Conservation (phyloP, 371 early-diverging fungal species). For the Umbelopsis sp. region DNA sequence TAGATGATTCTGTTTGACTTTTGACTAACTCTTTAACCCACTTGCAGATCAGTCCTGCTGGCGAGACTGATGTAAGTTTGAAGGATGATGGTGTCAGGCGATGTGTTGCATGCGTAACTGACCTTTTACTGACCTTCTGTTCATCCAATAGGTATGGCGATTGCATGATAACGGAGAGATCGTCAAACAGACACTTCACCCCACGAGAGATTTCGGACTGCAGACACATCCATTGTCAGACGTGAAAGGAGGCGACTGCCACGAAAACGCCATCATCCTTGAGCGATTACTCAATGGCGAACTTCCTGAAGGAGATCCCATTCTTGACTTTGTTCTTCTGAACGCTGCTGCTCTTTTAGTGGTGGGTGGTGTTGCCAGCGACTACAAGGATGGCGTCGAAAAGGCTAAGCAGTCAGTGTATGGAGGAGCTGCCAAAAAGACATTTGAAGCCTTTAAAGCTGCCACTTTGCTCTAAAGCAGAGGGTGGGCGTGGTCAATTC, state of each 20-base stretch:
- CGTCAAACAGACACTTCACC: constrained; percentile 67
- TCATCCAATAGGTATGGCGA: constrained; percentile 68
- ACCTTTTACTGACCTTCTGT: not conserved
- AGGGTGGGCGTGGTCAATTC: too few relatives aligned
- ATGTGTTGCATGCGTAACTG: not conserved
- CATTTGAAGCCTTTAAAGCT: constrained; percentile 66
- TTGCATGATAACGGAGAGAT: constrained; percentile 63
- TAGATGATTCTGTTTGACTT: constrained; percentile 11
- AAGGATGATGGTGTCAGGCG: not conserved
- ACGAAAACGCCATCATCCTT: constrained; percentile 76
- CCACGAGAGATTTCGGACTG: constrained; percentile 86
- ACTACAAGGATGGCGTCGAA: constrained; percentile 78
- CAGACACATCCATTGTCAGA: constrained; percentile 67
- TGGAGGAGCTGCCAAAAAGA: constrained; percentile 68
- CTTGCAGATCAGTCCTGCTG: constrained; percentile 73
- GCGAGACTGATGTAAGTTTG: constrained; percentile 68
- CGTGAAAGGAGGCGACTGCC: constrained; percentile 82
- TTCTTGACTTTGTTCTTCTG: constrained; percentile 90
- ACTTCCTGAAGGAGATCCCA: constrained; percentile 63
- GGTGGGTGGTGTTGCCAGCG: constrained; percentile 76
- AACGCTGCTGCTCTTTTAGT: constrained; percentile 88
- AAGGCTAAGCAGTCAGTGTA: constrained; percentile 77
- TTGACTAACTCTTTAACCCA: constrained; percentile 4
- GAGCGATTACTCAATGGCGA: constrained; percentile 64
- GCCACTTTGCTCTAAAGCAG: constrained; percentile 31